phyloP scores from a whole-genome alignment of 805 yeast genomes.

The Clavispora vitiphila region DNA sequence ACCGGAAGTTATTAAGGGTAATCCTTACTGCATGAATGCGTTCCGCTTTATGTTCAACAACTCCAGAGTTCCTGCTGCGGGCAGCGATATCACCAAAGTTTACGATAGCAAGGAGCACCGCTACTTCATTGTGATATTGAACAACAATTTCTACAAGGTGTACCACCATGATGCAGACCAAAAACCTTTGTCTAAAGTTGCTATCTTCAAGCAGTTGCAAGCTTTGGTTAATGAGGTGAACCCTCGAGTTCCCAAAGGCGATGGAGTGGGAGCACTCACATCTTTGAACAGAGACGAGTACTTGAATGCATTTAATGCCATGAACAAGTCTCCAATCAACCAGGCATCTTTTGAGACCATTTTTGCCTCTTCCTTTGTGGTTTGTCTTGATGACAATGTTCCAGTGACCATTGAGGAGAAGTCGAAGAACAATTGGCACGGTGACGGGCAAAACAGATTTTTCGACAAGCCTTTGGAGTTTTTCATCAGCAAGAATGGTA shows the following conservation, averaged over 20 bases:
- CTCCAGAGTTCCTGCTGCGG: constrained; percentile 68
- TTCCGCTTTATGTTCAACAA: constrained; percentile 89
- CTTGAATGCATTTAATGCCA: constrained; percentile 53
- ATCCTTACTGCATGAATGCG: constrained; percentile 93
- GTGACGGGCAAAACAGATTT: constrained; percentile 87
- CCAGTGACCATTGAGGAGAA: constrained; percentile 82
- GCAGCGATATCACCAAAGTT: constrained; percentile 57
- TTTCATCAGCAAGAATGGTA: constrained; percentile 74
- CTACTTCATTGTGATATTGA: constrained; percentile 66
- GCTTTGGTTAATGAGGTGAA: constrained; percentile 42
- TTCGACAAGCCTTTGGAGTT: constrained; percentile 90
- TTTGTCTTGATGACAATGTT: constrained; percentile 67
- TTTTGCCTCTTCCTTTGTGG: constrained; percentile 71
- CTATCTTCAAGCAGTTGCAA: constrained; percentile 55
- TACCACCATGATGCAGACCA: constrained; percentile 49
- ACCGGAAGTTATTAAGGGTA: constrained; percentile 72
- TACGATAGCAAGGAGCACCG: constrained; percentile 50
- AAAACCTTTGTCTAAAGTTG: constrained; percentile 39
- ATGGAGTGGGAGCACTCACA: constrained; percentile 74
- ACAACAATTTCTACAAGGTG: constrained; percentile 79
- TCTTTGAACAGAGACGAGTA: constrained; percentile 83
- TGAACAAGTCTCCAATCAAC: constrained; percentile 59
- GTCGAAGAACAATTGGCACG: constrained; percentile 87
- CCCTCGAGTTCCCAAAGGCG: constrained; percentile 32
- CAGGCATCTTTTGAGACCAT: constrained; percentile 58